These are phyloP conservation scores for Tolypocladium capitatum DNA, from an alignment of 2,329 filamentous ascomycete genomes.

Conservation along the genomic window DNA sequence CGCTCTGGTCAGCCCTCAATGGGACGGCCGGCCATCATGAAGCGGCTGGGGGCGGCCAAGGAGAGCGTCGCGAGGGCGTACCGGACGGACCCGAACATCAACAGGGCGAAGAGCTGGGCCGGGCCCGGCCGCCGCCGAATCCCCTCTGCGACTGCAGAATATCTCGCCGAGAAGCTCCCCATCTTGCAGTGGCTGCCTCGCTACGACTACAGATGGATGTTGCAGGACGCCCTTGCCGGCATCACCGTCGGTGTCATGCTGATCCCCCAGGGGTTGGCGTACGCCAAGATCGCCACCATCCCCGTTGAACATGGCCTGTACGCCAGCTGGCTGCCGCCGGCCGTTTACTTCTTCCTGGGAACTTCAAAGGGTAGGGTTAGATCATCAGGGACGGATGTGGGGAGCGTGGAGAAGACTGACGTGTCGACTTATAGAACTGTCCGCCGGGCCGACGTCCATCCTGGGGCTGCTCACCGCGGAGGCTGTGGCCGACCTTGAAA, in stretches of 20 bases:
- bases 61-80: constrained; percentile 7
- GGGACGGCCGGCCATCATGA: constrained; percentile 5
- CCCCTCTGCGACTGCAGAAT: constrained; percentile 39
- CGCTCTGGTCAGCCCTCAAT: not conserved
- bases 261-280: constrained; percentile 48
- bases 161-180: constrained; percentile 46
- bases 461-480: constrained; percentile 50
- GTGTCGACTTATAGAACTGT: constrained; percentile 31
- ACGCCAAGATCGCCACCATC: constrained; percentile 48
- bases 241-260: constrained; percentile 47
- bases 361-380: constrained; percentile 40
- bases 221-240: constrained; percentile 49
- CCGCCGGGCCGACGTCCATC: constrained; percentile 50
- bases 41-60: constrained; percentile 8
- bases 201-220: constrained; percentile 47
- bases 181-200: constrained; percentile 49
- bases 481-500: constrained; percentile 38
- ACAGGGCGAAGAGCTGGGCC: constrained; percentile 12
- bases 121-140: constrained; percentile 17
- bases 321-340: constrained; percentile 44
- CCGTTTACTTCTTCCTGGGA: constrained; percentile 45
- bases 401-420: not conserved
- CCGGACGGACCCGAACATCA: constrained; percentile 14
- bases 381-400: not conserved
- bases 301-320: constrained; percentile 47